Evolutionary conservation across 192 early-diverging fungal species (phyloP), one percentile per base, ranked within the genome.

Genomic region (Martensiomyces pterosporus): DNA sequence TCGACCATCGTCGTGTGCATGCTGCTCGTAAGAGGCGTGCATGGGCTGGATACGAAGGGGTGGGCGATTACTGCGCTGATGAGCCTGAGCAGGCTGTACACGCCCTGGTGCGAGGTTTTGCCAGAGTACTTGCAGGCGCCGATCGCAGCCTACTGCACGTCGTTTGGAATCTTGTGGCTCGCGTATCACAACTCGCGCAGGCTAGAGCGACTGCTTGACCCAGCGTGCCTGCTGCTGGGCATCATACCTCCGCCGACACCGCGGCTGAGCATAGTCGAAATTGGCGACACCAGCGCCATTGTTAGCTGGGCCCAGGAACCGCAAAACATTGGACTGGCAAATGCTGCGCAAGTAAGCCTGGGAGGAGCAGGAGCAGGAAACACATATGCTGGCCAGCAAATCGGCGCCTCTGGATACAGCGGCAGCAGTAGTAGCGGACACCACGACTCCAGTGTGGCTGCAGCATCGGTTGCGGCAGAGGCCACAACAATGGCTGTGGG

Each of bases 1-100:
- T 73, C 69, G 33, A 65, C 62, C 4, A 43, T 65, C 18, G 69
- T 73, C 34, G 69, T 73, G 45, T 73, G 59, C 54, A 66, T 66
- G 69, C 49, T 73, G 35, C 55, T 73, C 16, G 69, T 73, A 25
- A 49, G 63, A 17, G 63, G 62, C 16, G 42, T 73, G 4, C 69
- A 73, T 41, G 69, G 69, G 39, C 54, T 73, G 25, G 54, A 73
- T 37, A 34, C 63, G 27, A 56, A 49, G 49, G 69, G 69, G 24
- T 73, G 69, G 69, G 49, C 57, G 29, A 36, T 73, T 16, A 55
- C 69, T 9, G 58, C 47, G 9, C 41, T 52, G 19, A 65, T 73
- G 69, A 65, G 57, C 24, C 24, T 73, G 47, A 43, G 47, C 19
- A 42, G 69, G 25, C 26, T 61, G 40, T 33, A 34, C 50, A 60